Evolutionary conservation across 2,329 filamentous ascomycete species (phyloP), one percentile per base, ranked within the genome.

Genomic region (Pseudopithomyces maydicus): DNA sequence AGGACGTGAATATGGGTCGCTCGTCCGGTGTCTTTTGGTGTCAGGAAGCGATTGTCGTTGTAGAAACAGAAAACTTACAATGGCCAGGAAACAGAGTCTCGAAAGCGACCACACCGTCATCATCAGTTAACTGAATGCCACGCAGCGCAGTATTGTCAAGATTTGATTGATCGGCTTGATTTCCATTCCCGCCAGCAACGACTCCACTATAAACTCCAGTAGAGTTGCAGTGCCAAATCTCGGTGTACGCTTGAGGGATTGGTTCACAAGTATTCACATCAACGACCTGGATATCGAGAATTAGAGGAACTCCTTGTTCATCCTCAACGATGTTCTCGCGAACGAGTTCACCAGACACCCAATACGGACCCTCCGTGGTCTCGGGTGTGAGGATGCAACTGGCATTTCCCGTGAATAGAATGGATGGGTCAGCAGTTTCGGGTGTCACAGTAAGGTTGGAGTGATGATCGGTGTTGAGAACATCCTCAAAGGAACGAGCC

Each of bases 211-310:
- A 56, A 1, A 52, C 47, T 42, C 54, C 70, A 6, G 73, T 75
- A 38, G 65, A 64, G 58, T 75, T 77, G 66, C 74, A 75, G 64
- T 79, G 78, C 83, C 84, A 86, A 62, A 84, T 79, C 64, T 85
- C 82, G n/a, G 85, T 66, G 55, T 77, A 81, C 11, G 78, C 76
- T 48, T 80, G 69, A 1, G 79, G 72, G 12, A 85, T 77, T 7
- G 80, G 79, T 64, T 83, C 72, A 71, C 84, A 86, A 3, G 82
- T 85, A 43, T 79, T 74, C 35, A 83, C 77, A 57, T 86, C 83
- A 51, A 85, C 77, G 53, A 85, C 75, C 68, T 85, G 83, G 58
- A 83, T 77, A 62, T 84, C 82, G 11, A 85, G 68, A 3, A 78
- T 77, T 36, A 85, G 69, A 20, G 78, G 76, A 22, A 86, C 74